phyloP scores from a whole-genome alignment of 805 yeast genomes.

The Pichia deserticola region DNA sequence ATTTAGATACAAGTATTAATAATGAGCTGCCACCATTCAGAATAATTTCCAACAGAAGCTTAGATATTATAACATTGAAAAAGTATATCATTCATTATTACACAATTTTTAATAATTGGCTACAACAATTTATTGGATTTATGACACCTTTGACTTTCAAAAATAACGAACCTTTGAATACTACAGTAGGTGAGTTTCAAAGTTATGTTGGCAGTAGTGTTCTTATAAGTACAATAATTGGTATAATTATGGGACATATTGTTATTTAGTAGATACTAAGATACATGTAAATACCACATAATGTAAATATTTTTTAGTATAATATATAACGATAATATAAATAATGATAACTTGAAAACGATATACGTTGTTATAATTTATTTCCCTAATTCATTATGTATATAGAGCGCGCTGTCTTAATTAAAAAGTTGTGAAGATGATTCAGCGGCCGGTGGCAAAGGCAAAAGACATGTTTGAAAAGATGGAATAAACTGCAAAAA shows the following conservation, averaged over 20 bases:
- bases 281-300: too few species aligned
- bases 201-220: not conserved
- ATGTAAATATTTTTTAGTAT: too few species aligned
- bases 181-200: constrained; percentile 3
- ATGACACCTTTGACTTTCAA: not conserved
- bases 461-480: not conserved
- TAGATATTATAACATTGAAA: not conserved
- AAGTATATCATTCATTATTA: not conserved
- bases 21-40: not conserved
- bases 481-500: not conserved
- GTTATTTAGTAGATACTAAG: not conserved
- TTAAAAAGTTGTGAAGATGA: too few species aligned
- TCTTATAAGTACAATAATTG: not conserved
- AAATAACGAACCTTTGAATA: not conserved
- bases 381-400: too few species aligned
- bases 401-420: too few species aligned
- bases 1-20: too few species aligned
- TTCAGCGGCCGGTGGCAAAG: too few species aligned
- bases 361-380: too few species aligned
- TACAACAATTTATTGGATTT: not conserved
- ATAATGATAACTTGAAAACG: too few species aligned
- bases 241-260: not conserved
- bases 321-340: too few species aligned
- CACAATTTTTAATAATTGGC: not conserved
- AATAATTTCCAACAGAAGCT: not conserved